A percentile compares a stretch with the other conserved stretches of the same genome.
These are phyloP conservation scores for Candida chauliodis DNA, from an alignment of 805 yeast genomes.

Conservation along the genomic window DNA sequence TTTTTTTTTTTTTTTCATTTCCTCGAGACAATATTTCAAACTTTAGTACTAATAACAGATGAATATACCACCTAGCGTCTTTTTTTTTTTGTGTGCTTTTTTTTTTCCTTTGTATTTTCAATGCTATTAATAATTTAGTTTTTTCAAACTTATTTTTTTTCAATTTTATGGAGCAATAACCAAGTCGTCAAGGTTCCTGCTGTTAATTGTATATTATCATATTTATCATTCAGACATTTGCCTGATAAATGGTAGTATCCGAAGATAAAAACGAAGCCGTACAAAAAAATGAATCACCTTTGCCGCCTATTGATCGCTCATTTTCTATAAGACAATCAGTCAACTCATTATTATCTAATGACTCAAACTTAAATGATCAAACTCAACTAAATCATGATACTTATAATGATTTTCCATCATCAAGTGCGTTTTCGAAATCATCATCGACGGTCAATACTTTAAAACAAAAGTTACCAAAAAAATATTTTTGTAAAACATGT, in stretches of 20 bases:
- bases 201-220: too few species aligned
- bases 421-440: neutral
- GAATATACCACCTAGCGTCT: too few species aligned
- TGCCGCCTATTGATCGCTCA: neutral
- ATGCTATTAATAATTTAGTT: too few species aligned
- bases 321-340: neutral
- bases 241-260: neutral
- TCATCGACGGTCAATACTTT: neutral
- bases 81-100: too few species aligned
- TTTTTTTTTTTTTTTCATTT: too few species aligned
- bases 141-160: too few species aligned
- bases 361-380: neutral
- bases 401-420: neutral
- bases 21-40: too few species aligned
- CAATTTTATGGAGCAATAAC: too few species aligned
- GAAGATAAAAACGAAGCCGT: neutral
- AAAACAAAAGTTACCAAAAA: slow-evolving; percentile 19
- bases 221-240: too few species aligned
- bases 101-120: too few species aligned
- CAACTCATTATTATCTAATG: slow-evolving; percentile 1
- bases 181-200: too few species aligned
- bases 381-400: neutral
- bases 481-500: slow-evolving; percentile 55
- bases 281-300: neutral
- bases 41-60: too few species aligned